Evolutionary conservation across 805 yeast genomes (phyloP).

Genomic region (Saccharomycopsis sp.): DNA sequence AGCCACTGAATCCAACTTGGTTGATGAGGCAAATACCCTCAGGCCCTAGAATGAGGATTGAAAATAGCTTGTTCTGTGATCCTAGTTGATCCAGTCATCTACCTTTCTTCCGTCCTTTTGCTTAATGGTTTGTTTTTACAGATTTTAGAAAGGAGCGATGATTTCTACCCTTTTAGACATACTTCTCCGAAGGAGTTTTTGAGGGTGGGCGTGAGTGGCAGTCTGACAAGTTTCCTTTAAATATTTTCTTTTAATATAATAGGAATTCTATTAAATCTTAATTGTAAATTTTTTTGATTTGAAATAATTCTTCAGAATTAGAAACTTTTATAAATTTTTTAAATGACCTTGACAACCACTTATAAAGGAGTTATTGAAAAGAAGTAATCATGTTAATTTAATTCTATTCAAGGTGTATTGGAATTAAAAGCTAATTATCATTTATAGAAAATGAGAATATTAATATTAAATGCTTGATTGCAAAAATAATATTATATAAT

Average conservation of each 20-base stretch:
- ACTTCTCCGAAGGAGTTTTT: conserved; percentile 44
- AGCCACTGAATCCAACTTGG: conserved; percentile 99
- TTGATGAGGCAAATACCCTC: conserved; percentile 92
- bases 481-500: too few species aligned
- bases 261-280: background rate
- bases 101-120: conserved; percentile 38
- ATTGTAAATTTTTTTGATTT: background rate
- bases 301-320: too few species aligned
- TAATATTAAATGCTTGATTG: too few species aligned
- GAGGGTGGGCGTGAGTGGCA: conserved; percentile 98
- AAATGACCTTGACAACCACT: background rate
- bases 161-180: conserved; percentile 87
- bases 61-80: conserved; percentile 71
- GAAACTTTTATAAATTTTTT: too few species aligned
- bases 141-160: conserved; percentile 84
- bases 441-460: too few species aligned
- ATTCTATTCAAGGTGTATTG: too few species aligned
- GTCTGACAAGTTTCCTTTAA: conserved; percentile 99
- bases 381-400: too few species aligned
- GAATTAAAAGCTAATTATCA: too few species aligned
- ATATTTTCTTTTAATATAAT: too few species aligned
- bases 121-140: conserved; percentile 19
- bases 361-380: background rate
- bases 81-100: conserved; percentile 90
- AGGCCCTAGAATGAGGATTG: conserved; percentile 83